Evolutionary conservation across 2,329 filamentous ascomycete genomes (phyloP).

Genomic region (Botrytis cinerea): DNA sequence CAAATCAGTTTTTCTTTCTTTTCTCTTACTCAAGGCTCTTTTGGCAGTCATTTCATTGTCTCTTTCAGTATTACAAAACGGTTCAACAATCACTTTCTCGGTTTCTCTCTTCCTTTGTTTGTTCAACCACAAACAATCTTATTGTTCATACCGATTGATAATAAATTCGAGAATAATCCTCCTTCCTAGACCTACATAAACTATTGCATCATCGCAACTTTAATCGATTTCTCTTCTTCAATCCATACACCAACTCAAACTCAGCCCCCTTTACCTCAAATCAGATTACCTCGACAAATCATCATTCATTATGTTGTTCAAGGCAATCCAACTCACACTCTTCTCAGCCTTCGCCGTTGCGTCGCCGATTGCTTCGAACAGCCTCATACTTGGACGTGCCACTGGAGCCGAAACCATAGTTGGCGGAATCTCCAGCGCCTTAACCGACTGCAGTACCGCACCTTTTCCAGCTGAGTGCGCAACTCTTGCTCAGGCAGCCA

Average conservation of each 20-base stretch:
- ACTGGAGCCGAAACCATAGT: background rate
- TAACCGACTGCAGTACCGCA: slow-evolving; percentile 47
- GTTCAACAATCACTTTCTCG: background rate
- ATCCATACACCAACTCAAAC: background rate
- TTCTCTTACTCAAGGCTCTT: background rate
- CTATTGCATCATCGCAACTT: background rate
- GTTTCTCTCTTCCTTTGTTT: background rate
- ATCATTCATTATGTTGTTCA: background rate
- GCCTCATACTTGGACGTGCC: background rate
- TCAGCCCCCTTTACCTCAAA: background rate
- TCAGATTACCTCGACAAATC: background rate
- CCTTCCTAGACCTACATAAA: background rate
- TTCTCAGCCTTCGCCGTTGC: background rate
- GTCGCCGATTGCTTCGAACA: background rate
- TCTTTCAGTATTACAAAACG: background rate
- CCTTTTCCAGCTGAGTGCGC: slow-evolving; percentile 53
- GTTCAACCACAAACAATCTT: background rate
- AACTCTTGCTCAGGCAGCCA: slow-evolving; percentile 45
- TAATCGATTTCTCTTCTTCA: background rate
- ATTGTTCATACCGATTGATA: background rate
- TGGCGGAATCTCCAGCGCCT: slow-evolving; percentile 50
- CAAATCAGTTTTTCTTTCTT: background rate
- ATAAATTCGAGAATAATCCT: background rate
- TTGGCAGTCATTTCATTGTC: background rate
- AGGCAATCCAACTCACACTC: background rate